Percentiles rank a stretch among this genome's conserved stretches.
Evolutionary conservation across 225 moss, liverwort and hornwort species (phyloP).

Genomic region (Rhytidiadelphus loreus): DNA sequence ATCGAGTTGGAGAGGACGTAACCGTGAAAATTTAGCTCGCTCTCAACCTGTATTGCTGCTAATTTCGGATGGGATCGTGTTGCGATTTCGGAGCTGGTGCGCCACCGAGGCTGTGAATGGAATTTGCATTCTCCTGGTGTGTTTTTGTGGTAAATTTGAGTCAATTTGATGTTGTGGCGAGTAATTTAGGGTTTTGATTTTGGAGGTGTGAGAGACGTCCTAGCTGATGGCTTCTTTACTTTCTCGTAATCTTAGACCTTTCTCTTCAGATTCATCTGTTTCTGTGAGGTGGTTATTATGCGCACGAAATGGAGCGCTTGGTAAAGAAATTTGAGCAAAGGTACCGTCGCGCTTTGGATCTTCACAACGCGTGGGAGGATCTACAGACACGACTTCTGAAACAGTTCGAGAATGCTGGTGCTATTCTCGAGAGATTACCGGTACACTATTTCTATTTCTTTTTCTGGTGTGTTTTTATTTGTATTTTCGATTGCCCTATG

Average conservation of each 20-base stretch:
- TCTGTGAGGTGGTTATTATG: background rate
- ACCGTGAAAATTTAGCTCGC: background rate
- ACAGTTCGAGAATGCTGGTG: conserved; percentile 45
- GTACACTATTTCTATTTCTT: background rate
- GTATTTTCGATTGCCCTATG: background rate
- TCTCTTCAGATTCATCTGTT: background rate
- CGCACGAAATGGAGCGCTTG: conserved; percentile 50
- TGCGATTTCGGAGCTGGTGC: background rate
- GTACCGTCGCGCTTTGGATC: conserved; percentile 57
- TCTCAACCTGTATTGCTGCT: background rate
- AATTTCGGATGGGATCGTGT: background rate
- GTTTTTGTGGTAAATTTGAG: background rate
- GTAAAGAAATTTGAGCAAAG: conserved; percentile 72
- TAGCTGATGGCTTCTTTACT: background rate
- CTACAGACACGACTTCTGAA: conserved; percentile 46
- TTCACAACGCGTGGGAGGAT: conserved; percentile 43
- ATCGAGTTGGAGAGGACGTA: background rate
- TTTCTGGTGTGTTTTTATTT: background rate
- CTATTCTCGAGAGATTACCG: conserved; percentile 73
- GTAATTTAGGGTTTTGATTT: background rate
- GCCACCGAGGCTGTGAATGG: background rate
- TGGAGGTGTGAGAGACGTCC: background rate
- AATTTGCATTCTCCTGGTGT: background rate
- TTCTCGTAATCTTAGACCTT: background rate
- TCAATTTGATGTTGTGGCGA: background rate